Evolutionary conservation across 2,329 filamentous ascomycete species (phyloP), one percentile per base, ranked within the genome.

Genomic region (Fusarium bactridioides): DNA sequence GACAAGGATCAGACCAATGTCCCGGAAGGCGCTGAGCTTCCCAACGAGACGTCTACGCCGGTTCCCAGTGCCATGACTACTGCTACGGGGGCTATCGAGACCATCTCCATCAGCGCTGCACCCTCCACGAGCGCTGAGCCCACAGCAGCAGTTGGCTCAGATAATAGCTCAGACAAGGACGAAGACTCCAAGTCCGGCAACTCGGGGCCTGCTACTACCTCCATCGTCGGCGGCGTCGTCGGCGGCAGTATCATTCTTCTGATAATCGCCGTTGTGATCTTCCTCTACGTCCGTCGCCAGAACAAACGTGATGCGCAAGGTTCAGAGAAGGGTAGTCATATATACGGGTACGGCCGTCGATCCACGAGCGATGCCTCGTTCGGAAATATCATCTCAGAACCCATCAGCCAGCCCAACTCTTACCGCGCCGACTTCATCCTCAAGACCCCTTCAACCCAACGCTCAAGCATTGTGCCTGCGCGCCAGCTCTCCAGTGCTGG

Each of bases 361-460:
- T 72, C 64, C 64, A 76, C 72, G 65, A 79, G 73, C 56, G 70
- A 75, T 15, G 72, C 72, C 44, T 74, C 72, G n/a, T 74, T 77
- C 45, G 73, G 76, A 45, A 86, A 86, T 74, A 84, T 89, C 75
- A 86, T 91, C 73, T 90, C 87, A 69, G 86, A 90, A 74, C 84
- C 91, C 66, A 84, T 91, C 64, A 81, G 87, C 51, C 78, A 81
- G 61, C 75, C 80, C 27, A 80, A 82, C 74, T 79, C 79, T 41
- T 81, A 85, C 66, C 84, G 87, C 58, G 85, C 83, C 41, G 88
- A 90, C 75, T 90, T 90, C 74, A 85, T 86, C 44, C 86, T 84
- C 75, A 84, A 83, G 60, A 76, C 72, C 11, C 70, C 78, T 45
- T 72, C 72, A 31, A 60, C 69, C 40, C 55, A 58, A 54, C 55